A percentile compares a stretch with the other conserved stretches of the same genome.
Evolutionary conservation across 495 filamentous ascomycete genomes (phyloP).

Genomic region (Podospora didyma): DNA sequence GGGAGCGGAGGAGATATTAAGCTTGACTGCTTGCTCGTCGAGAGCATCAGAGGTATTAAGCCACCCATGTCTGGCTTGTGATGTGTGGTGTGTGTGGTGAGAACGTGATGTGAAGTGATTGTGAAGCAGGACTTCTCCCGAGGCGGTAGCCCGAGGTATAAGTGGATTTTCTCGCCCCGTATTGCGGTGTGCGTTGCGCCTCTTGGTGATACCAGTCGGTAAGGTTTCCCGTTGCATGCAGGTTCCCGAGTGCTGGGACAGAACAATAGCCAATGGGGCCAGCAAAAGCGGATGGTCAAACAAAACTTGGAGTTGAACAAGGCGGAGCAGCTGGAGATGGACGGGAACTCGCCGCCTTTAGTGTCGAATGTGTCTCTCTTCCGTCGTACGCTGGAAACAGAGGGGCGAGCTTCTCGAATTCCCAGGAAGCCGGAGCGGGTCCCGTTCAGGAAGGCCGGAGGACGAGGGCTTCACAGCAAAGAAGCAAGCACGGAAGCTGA

Average conservation of each 20-base stretch:
- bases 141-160: background rate
- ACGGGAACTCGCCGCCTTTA: conserved; percentile 5
- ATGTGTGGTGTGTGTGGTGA: background rate
- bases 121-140: background rate
- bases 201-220: conserved; percentile 2
- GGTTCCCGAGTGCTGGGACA: conserved; percentile 7
- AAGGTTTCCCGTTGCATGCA: conserved; percentile 5
- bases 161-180: background rate
- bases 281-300: conserved; percentile 1
- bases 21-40: conserved; percentile 23
- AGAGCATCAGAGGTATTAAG: conserved; percentile 30
- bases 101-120: background rate
- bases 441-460: conserved; percentile 10
- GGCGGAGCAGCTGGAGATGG: background rate
- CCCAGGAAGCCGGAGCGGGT: conserved; percentile 3
- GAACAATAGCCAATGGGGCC: conserved; percentile 1
- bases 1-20: conserved; percentile 7
- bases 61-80: conserved; percentile 15
- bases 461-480: background rate
- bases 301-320: conserved; percentile 3
- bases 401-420: conserved; percentile 8
- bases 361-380: background rate
- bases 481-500: conserved; percentile 5
- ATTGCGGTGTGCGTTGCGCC: background rate
- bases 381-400: no score